A percentile compares a stretch with the other conserved stretches of the same genome.
Evolutionary conservation across 129 eudicot species (phyloP).

Genomic region (Ambrosia artemisiifolia): DNA sequence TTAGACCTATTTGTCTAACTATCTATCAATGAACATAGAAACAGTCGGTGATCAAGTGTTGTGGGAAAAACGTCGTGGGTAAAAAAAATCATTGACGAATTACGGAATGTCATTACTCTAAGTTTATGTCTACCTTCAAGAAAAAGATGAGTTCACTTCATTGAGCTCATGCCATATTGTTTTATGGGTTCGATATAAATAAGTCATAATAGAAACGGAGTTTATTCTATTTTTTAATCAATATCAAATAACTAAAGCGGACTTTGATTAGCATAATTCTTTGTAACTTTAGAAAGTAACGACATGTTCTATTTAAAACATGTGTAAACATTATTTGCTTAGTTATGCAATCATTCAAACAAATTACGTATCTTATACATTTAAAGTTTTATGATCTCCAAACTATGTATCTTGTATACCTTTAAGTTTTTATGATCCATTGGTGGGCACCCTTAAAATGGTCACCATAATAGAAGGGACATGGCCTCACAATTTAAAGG

Average conservation of each 20-base stretch:
- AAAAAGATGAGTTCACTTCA: no score
- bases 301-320: neutral
- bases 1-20: no score
- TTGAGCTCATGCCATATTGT: no score
- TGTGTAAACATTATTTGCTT: neutral
- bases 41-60: no score
- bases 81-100: no score
- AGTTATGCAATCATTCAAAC: neutral
- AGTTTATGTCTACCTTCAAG: no score
- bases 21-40: no score
- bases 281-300: neutral
- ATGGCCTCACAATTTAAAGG: slow-evolving; percentile 12
- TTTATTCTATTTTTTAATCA: neutral
- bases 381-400: neutral
- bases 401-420: neutral
- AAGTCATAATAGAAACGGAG: neutral
- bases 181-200: neutral
- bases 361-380: slow-evolving; percentile 3
- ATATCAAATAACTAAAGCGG: neutral
- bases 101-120: no score
- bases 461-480: slow-evolving; percentile 16
- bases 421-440: slow-evolving; percentile 8
- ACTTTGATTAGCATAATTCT: neutral
- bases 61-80: no score
- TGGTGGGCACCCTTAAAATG: slow-evolving; percentile 13